These are phyloP conservation scores for Carpediemonas membranifera DNA, from an alignment of 78 protist genomes.

Conservation along the genomic window DNA sequence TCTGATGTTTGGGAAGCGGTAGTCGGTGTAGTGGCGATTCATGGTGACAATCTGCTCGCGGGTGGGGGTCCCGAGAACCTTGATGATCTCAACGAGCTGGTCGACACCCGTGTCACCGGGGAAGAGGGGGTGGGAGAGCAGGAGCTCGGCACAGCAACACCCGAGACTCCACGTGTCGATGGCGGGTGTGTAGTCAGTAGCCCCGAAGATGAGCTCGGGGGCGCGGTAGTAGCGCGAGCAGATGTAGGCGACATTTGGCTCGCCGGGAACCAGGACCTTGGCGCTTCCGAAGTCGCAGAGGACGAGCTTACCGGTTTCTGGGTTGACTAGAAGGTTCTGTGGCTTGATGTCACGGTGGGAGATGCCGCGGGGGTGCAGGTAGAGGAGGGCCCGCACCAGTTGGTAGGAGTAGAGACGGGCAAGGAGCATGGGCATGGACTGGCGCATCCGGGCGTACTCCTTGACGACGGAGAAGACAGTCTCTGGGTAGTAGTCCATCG, in stretches of 20 bases:
- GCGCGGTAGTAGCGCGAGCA: constrained; percentile 96
- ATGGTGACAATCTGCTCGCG: constrained; percentile 66
- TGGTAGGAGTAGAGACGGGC: constrained; percentile 78
- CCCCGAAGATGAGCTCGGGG: constrained; percentile 97
- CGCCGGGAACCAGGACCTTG: constrained; percentile 70
- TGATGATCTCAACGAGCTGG: constrained; percentile 24
- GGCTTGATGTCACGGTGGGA: constrained; percentile 89
- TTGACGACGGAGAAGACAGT: constrained; percentile 72
- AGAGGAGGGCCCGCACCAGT: constrained; percentile 70
- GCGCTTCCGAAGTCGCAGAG: constrained; percentile 95
- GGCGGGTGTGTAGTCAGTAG: constrained; percentile 82
- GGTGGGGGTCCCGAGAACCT: constrained; percentile 71
- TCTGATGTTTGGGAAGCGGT: constrained; percentile 73
- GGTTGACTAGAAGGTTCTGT: constrained; percentile 74
- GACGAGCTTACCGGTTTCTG: constrained; percentile 65
- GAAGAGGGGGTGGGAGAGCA: constrained; percentile 53
- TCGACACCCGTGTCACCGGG: constrained; percentile 34
- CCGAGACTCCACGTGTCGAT: constrained; percentile 69
- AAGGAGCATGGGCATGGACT: constrained; percentile 59
- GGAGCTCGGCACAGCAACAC: constrained; percentile 58
- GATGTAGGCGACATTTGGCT: constrained; percentile 95
- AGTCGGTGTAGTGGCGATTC: constrained; percentile 77
- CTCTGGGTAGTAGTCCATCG: constrained; percentile 92
- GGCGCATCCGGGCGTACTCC: constrained; percentile 55
- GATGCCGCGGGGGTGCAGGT: constrained; percentile 55